phyloP scores from a whole-genome alignment of 148 eudicot genomes.

The Amaranthus cruentus region DNA sequence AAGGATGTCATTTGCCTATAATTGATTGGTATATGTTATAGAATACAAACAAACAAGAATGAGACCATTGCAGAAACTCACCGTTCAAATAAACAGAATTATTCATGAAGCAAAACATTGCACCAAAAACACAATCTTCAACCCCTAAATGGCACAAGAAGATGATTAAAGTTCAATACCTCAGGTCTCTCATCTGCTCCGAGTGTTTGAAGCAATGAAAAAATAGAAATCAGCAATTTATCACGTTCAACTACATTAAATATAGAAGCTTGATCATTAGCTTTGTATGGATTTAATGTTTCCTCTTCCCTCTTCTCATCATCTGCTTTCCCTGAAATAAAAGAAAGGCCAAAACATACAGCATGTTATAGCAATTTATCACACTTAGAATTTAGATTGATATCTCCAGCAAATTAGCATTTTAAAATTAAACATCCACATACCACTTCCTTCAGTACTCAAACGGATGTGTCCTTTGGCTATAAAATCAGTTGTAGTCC shows the following conservation, averaged over 20 bases:
- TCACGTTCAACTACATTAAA: constrained; percentile 54
- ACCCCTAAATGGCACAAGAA: not conserved
- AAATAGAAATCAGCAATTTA: constrained; percentile 66
- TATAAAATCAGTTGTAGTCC: constrained; percentile 96
- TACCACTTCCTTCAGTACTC: constrained; percentile 38
- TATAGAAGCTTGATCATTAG: constrained; percentile 35
- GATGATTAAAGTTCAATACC: constrained; percentile 39
- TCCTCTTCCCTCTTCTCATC: constrained; percentile 35
- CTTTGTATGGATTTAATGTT: constrained; percentile 23
- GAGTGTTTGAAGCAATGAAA: constrained; percentile 80
- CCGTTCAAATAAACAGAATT: not conserved
- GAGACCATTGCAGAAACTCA: not conserved
- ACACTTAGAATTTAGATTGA: not conserved
- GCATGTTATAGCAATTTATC: constrained; percentile 9
- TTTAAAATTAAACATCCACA: constrained; percentile 3
- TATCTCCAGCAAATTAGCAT: not conserved
- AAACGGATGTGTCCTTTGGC: constrained; percentile 58
- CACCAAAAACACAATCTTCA: not conserved
- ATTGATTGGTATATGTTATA: not conserved
- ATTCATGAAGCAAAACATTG: not conserved
- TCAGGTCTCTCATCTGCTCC: constrained; percentile 98
- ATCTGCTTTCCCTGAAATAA: constrained; percentile 27
- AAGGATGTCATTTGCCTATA: not conserved
- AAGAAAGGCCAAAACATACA: constrained; percentile 24
- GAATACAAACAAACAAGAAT: not conserved